Evolutionary conservation across 345 rosid species (phyloP).

Genomic region (Alliaria petiolata): DNA sequence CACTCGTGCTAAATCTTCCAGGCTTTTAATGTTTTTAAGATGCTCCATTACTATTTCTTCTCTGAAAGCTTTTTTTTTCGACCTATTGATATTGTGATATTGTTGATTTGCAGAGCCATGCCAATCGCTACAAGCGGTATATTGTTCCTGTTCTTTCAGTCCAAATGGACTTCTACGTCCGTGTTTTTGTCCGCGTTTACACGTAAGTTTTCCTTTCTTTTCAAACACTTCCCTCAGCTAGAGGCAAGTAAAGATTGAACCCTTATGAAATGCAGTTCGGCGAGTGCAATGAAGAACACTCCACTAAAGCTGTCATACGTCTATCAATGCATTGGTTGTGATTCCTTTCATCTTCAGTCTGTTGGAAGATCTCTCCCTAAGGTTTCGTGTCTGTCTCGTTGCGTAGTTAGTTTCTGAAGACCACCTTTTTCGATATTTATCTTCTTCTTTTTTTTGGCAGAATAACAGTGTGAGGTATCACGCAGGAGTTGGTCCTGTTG

Average conservation of each 20-base stretch:
- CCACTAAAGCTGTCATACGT: constrained; percentile 98
- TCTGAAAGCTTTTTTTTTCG: not conserved
- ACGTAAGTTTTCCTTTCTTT: constrained; percentile 53
- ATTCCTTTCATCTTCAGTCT: constrained; percentile 95
- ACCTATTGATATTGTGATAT: not conserved
- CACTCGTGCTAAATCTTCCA: not conserved
- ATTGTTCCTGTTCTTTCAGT: constrained; percentile 95
- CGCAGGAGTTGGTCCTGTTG: constrained; percentile 91
- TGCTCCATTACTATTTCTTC: not conserved
- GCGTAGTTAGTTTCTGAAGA: not conserved
- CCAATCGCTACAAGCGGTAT: constrained; percentile 95
- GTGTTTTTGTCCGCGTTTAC: constrained; percentile 92
- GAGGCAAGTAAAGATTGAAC: constrained; percentile 2
- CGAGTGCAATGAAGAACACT: constrained; percentile 96
- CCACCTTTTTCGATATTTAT: not conserved
- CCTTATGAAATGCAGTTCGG: constrained; percentile 64
- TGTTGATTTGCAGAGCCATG: constrained; percentile 74
- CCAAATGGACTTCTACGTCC: constrained; percentile 92
- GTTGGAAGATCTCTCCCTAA: constrained; percentile 83
- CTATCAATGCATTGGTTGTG: constrained; percentile 95
- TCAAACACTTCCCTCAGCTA: not conserved
- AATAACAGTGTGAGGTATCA: constrained; percentile 79
- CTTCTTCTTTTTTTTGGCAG: constrained; percentile 33
- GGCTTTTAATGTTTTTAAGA: not conserved
- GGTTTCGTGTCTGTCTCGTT: constrained; percentile 39